Evolutionary conservation across 306 rosid genomes (phyloP).

Genomic region (Abrus precatorius): DNA sequence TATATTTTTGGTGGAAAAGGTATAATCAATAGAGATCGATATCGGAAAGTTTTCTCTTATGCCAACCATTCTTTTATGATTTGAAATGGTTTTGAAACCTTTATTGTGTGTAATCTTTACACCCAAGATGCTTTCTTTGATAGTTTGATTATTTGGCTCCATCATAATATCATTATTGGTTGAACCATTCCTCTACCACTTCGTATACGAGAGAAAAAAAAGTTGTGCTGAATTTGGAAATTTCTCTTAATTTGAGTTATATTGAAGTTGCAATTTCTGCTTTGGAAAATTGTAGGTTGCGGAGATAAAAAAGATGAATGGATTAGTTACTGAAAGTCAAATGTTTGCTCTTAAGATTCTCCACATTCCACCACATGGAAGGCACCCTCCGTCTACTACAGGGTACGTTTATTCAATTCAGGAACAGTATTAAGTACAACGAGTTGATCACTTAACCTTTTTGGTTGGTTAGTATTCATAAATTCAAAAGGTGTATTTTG

Average conservation of each 20-base stretch:
- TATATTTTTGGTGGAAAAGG: neutral
- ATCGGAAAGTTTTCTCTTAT: neutral
- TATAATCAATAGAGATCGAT: neutral
- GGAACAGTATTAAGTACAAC: neutral
- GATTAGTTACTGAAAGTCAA: constrained; percentile 79
- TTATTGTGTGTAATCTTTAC: too few relatives aligned
- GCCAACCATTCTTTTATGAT: neutral
- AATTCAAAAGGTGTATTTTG: too few relatives aligned
- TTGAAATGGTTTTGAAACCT: neutral
- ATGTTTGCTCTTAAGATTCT: constrained; percentile 86
- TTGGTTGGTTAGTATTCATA: too few relatives aligned
- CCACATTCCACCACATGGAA: constrained; percentile 77
- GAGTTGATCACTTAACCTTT: too few relatives aligned
- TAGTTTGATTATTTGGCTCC: too few relatives aligned
- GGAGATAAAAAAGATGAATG: constrained; percentile 78
- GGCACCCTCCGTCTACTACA: constrained; percentile 61
- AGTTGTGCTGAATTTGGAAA: too few relatives aligned
- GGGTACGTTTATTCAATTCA: constrained; percentile 42
- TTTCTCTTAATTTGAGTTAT: neutral
- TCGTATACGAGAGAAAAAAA: neutral
- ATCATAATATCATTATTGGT: neutral
- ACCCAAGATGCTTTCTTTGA: too few relatives aligned
- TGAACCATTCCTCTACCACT: neutral
- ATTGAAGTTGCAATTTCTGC: neutral
- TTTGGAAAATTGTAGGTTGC: constrained; percentile 61